phyloP scores from a whole-genome alignment of 1,139 yeast species.

The Wickerhamomyces sp. region DNA sequence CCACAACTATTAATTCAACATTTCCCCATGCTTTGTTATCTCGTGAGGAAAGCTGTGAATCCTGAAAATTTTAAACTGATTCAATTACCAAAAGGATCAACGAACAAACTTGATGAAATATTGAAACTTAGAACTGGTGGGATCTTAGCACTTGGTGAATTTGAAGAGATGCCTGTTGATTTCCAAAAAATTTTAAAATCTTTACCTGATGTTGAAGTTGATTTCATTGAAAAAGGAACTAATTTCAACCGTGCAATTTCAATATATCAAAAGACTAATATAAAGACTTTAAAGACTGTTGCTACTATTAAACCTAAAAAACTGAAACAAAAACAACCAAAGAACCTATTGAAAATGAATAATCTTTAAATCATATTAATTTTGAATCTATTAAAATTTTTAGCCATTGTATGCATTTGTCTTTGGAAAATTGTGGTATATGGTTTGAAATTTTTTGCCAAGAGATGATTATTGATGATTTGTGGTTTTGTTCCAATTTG shows the following conservation, averaged over 20 bases:
- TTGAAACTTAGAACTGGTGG: conserved; percentile 22
- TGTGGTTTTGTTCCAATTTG: not conserved
- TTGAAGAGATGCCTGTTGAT: conserved; percentile 25
- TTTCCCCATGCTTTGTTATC: conserved; percentile 46
- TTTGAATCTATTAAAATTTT: not conserved
- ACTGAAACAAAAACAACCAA: too few species aligned
- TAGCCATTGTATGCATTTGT: not conserved
- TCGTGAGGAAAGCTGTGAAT: conserved; percentile 33
- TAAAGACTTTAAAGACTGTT: conserved; percentile 34
- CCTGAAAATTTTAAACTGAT: conserved; percentile 40
- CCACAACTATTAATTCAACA: conserved; percentile 44
- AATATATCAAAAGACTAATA: conserved; percentile 29
- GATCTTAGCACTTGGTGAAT: conserved; percentile 15
- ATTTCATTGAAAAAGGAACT: too few species aligned
- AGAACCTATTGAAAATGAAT: too few species aligned
- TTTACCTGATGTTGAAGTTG: conserved; percentile 32
- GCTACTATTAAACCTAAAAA: conserved; percentile 30
- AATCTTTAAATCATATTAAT: too few species aligned
- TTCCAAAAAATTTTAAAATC: conserved; percentile 31
- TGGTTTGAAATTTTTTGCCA: not conserved
- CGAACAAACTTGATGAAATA: conserved; percentile 31
- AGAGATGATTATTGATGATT: not conserved
- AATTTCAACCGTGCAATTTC: too few species aligned
- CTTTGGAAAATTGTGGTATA: not conserved
- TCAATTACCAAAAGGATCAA: conserved; percentile 47